Conservation (phyloP, 805 yeast genomes). For the Ogataea neopini region DNA sequence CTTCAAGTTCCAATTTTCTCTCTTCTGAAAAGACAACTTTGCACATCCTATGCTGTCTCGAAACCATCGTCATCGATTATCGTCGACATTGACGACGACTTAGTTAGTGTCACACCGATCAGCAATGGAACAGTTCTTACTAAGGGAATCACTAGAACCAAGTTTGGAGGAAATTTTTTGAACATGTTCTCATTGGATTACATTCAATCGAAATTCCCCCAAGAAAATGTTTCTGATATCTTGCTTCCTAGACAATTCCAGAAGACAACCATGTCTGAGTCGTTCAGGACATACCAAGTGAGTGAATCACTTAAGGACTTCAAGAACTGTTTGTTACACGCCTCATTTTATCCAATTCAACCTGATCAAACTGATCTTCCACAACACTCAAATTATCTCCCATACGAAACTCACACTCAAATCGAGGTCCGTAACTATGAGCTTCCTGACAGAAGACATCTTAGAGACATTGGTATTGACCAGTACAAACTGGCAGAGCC, state of each 20-base stretch:
- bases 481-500: conserved; percentile 63
- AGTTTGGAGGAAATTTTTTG: conserved; percentile 83
- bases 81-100: conserved; percentile 74
- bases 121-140: conserved; percentile 70
- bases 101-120: conserved; percentile 73
- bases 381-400: conserved; percentile 39
- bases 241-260: conserved; percentile 37
- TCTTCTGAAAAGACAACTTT: conserved; percentile 72
- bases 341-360: conserved; percentile 32
- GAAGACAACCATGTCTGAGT: conserved; percentile 34
- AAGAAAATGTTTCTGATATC: conserved; percentile 30
- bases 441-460: conserved; percentile 54
- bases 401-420: conserved; percentile 35
- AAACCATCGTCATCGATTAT: conserved; percentile 71
- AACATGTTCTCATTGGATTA: conserved; percentile 61
- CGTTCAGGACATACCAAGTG: conserved; percentile 42
- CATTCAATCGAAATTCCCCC: conserved; percentile 39
- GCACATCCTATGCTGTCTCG: conserved; percentile 76
- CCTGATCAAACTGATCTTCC: conserved; percentile 29
- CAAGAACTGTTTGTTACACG: conserved; percentile 37
- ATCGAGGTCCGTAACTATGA: conserved; percentile 50
- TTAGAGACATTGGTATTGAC: conserved; percentile 50
- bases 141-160: conserved; percentile 65
- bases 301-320: conserved; percentile 48
- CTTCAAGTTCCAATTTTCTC: conserved; percentile 77